Conservation (phyloP, 1,139 yeast genomes). For the Geotrichum carabidarum region DNA sequence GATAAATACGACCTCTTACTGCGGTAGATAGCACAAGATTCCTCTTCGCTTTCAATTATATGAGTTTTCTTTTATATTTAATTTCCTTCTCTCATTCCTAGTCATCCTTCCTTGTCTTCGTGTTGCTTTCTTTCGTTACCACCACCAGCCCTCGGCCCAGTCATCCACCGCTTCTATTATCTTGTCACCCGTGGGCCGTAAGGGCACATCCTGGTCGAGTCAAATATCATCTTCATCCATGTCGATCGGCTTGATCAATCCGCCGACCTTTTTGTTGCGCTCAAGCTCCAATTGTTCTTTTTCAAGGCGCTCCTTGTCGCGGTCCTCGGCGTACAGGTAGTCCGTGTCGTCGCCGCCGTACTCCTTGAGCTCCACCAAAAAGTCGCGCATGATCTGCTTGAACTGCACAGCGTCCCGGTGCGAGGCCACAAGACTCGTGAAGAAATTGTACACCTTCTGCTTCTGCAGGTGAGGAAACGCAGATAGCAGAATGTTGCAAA, state of each 20-base stretch:
- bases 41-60: too few species aligned
- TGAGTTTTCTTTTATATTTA: too few species aligned
- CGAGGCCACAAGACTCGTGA: conserved; percentile 63
- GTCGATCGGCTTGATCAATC: conserved; percentile 90
- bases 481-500: conserved; percentile 71
- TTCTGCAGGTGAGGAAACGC: conserved; percentile 92
- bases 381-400: conserved; percentile 85
- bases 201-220: conserved; percentile 16
- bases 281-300: conserved; percentile 67
- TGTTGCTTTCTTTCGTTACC: not conserved
- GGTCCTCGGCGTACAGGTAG: conserved; percentile 89
- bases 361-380: conserved; percentile 91
- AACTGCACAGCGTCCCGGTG: conserved; percentile 73
- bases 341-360: conserved; percentile 73
- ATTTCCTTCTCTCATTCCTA: too few species aligned
- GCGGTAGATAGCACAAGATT: too few species aligned
- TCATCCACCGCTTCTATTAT: conserved; percentile 3
- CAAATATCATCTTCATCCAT: conserved; percentile 60
- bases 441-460: conserved; percentile 76
- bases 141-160: conserved; percentile 13
- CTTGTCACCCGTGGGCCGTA: not conserved
- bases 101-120: too few species aligned
- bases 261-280: conserved; percentile 83
- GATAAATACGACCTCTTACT: too few species aligned
- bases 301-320: conserved; percentile 69